A percentile compares a stretch with the other conserved stretches of the same genome.
Conservation (phyloP, 805 yeast genomes). For the Pichia occidentalis region DNA sequence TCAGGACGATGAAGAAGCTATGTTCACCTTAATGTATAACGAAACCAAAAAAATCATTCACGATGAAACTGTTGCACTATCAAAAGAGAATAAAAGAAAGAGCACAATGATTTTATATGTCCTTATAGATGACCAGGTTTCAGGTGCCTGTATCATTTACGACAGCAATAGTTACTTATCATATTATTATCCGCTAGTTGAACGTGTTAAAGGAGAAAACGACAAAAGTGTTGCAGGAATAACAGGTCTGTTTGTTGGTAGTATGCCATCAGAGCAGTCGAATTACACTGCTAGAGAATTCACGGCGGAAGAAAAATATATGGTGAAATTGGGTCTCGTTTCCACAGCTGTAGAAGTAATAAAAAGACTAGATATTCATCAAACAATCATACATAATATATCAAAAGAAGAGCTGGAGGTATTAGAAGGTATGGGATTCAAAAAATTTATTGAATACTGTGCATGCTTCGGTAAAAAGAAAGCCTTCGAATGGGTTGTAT, state of each 20-base stretch:
- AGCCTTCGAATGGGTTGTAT: conserved; percentile 20
- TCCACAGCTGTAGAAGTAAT: conserved; percentile 42
- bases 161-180: conserved; percentile 40
- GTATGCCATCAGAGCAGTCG: conserved; percentile 28
- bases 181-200: conserved; percentile 47
- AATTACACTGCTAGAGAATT: not conserved
- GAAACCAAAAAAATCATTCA: conserved; percentile 6
- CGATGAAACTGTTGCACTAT: conserved; percentile 37
- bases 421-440: conserved; percentile 23
- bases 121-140: not conserved
- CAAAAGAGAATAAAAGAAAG: conserved; percentile 47
- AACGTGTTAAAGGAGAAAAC: conserved; percentile 26
- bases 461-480: conserved; percentile 20
- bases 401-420: conserved; percentile 12
- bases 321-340: conserved; percentile 4
- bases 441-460: conserved; percentile 19
- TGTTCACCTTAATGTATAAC: conserved; percentile 28
- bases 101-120: conserved; percentile 36
- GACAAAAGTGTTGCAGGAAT: conserved; percentile 39
- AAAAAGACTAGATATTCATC: conserved; percentile 26
- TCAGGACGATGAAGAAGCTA: conserved; percentile 22
- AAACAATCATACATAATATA: conserved; percentile 15
- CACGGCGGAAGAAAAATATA: no score
- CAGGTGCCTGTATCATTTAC: conserved; percentile 42
- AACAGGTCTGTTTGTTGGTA: conserved; percentile 47